Conservation (phyloP, 2,329 filamentous ascomycete genomes). For the Grosmannia clavigera region DNA sequence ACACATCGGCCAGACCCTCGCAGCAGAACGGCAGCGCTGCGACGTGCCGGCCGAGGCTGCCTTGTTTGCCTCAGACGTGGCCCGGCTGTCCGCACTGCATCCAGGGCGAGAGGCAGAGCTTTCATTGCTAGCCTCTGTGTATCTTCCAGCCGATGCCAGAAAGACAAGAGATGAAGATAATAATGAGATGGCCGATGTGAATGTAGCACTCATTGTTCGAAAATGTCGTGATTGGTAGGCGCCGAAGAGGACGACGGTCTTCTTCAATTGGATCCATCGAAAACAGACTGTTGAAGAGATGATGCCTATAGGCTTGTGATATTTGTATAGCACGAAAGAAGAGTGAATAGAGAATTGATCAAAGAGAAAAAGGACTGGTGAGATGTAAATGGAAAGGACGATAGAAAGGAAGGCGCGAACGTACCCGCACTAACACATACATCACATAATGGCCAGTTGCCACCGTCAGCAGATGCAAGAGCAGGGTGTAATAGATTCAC, state of each 20-base stretch:
- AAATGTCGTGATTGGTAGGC: background rate
- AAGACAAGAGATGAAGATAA: background rate
- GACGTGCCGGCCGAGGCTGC: slow-evolving; percentile 6
- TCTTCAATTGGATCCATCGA: too few species aligned
- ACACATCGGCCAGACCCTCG: slow-evolving; percentile 7
- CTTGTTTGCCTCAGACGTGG: slow-evolving; percentile 19
- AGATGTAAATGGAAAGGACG: too few species aligned
- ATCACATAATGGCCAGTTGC: too few species aligned
- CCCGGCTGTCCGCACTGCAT: slow-evolving; percentile 5
- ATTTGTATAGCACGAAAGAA: background rate
- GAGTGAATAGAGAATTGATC: background rate
- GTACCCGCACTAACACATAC: background rate
- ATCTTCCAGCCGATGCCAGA: background rate
- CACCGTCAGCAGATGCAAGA: background rate
- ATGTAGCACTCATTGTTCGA: background rate
- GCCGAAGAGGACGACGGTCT: background rate
- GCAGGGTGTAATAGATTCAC: slow-evolving; percentile 1
- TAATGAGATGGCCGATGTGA: background rate
- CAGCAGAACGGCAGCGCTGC: slow-evolving; percentile 9
- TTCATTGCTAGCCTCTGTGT: slow-evolving; percentile 5
- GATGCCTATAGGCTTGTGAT: background rate
- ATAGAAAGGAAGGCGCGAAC: background rate
- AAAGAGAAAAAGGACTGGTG: background rate
- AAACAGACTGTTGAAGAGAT: too few species aligned
- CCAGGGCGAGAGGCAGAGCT: slow-evolving; percentile 9